A percentile compares a stretch with the other conserved stretches of the same genome.
Evolutionary conservation across 495 filamentous ascomycete genomes (phyloP).

Genomic region (Neurospora intermedia): DNA sequence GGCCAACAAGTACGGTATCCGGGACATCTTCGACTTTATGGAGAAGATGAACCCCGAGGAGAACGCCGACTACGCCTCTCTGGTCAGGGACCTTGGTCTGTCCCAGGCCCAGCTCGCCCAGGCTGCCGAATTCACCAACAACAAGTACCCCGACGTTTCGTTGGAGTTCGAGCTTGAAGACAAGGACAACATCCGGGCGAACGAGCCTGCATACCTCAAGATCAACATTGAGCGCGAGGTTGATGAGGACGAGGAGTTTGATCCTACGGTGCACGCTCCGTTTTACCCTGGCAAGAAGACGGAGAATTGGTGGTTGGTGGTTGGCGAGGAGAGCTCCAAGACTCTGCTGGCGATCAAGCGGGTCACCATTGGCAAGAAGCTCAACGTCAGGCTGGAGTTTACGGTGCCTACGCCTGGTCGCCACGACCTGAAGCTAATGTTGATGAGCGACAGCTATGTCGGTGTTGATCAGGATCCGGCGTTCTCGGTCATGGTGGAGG

Average conservation of each 20-base stretch:
- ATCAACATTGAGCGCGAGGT: conserved; percentile 81
- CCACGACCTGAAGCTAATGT: conserved; percentile 79
- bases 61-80: conserved; percentile 61
- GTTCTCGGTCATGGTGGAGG: conserved; percentile 73
- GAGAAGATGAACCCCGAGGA: conserved; percentile 93
- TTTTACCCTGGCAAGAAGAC: conserved; percentile 91
- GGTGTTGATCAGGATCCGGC: conserved; percentile 93
- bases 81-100: conserved; percentile 69
- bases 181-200: conserved; percentile 63
- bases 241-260: conserved; percentile 59
- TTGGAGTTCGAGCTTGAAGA: conserved; percentile 82
- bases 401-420: conserved; percentile 75
- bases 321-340: conserved; percentile 82
- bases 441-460: conserved; percentile 97
- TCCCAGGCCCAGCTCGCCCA: conserved; percentile 73
- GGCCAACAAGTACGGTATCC: conserved; percentile 68
- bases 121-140: conserved; percentile 93
- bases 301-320: conserved; percentile 96
- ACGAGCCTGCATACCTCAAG: conserved; percentile 72
- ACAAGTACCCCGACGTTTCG: conserved; percentile 88
- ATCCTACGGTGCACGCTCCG: conserved; percentile 84
- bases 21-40: conserved; percentile 96
- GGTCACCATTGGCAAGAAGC: conserved; percentile 67
- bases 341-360: conserved; percentile 86
- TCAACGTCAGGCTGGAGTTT: conserved; percentile 78